Evolutionary conservation across 306 rosid species (phyloP).

Genomic region (Luffa aegyptiaca): DNA sequence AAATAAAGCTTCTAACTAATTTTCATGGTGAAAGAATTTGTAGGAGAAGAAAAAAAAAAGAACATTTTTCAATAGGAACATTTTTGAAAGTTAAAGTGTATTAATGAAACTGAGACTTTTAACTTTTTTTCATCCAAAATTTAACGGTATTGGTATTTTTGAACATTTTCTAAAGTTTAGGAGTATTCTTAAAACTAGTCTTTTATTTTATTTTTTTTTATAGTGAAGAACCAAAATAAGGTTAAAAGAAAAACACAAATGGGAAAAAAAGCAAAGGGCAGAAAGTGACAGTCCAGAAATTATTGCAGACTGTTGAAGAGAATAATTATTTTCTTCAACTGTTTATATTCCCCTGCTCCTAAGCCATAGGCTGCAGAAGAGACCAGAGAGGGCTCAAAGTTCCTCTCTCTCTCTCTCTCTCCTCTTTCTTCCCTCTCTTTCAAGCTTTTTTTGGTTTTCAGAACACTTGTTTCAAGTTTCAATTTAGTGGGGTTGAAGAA

Average conservation of each 20-base stretch:
- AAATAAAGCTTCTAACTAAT: no score
- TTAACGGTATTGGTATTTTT: no score
- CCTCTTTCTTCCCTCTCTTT: no score
- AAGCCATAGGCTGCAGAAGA: slow-evolving; percentile 13
- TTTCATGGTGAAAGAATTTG: no score
- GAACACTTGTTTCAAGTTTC: neutral
- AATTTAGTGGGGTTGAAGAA: neutral
- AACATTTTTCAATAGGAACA: no score
- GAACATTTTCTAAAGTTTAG: no score
- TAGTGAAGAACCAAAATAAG: neutral
- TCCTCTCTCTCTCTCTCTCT: slow-evolving; percentile 18
- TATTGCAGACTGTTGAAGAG: slow-evolving; percentile 8
- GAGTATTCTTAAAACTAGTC: no score
- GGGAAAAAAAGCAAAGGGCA: neutral
- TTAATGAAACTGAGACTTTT: no score
- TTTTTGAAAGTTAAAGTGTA: no score
- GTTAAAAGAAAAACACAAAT: neutral
- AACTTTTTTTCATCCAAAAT: no score
- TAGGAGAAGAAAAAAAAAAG: no score
- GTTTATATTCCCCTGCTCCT: slow-evolving; percentile 3
- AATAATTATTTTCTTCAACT: slow-evolving; percentile 7
- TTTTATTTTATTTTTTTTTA: no score
- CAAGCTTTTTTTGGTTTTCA: neutral
- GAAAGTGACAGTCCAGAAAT: slow-evolving; percentile 15
- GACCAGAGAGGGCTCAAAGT: slow-evolving; percentile 25